Percentiles rank a stretch among this genome's conserved stretches.
phyloP scores from a whole-genome alignment of 495 filamentous ascomycete species.

The Thozetella sp. region DNA sequence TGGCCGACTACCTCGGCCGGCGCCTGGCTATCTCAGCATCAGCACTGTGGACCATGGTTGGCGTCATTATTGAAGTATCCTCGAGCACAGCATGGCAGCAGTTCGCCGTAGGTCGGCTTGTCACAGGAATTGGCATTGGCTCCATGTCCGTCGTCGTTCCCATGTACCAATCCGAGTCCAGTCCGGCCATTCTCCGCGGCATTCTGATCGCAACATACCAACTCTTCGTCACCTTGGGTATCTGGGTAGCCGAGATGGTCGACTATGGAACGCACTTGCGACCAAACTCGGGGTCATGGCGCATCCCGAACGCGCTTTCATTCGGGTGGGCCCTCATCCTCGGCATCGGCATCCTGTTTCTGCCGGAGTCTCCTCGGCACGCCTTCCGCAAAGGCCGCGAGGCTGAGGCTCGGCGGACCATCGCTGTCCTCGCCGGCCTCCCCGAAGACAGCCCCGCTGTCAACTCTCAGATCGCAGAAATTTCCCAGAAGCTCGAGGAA shows the following conservation, averaged over 20 bases:
- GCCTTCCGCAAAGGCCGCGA: conserved; percentile 66
- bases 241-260: conserved; percentile 80
- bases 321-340: conserved; percentile 79
- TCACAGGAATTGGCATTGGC: conserved; percentile 72
- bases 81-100: conserved; percentile 51
- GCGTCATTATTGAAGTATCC: conserved; percentile 68
- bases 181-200: conserved; percentile 66
- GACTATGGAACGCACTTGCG: conserved; percentile 71
- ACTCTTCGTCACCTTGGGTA: conserved; percentile 85
- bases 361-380: conserved; percentile 73
- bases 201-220: conserved; percentile 76
- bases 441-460: conserved; percentile 63
- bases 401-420: conserved; percentile 68
- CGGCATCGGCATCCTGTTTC: conserved; percentile 66
- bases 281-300: conserved; percentile 63
- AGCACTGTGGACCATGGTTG: conserved; percentile 66
- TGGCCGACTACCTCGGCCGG: conserved; percentile 47
- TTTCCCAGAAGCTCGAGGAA: conserved; percentile 65
- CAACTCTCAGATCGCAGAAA: conserved; percentile 70
- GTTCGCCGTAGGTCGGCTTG: conserved; percentile 54
- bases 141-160: conserved; percentile 71
- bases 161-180: conserved; percentile 75
- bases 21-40: conserved; percentile 53
- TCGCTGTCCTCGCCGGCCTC: conserved; percentile 73
- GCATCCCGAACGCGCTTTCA: conserved; percentile 79